Base-by-base conservation (phyloP, 768 basidiomycete species). In the Pulveroboletus sp. region DNA sequence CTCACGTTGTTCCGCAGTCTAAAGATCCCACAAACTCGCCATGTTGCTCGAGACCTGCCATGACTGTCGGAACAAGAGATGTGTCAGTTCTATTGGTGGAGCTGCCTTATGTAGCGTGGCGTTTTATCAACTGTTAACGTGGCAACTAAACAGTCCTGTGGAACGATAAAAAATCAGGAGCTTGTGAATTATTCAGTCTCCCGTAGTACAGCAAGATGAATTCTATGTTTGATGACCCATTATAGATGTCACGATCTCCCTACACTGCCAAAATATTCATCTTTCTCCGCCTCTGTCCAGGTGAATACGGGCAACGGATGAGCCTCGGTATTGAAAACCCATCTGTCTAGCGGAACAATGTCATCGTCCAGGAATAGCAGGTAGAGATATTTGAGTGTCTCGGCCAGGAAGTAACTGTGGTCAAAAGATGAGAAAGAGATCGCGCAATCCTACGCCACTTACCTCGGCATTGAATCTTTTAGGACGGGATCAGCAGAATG, bases 1-100 rank as follows among this genome's bases (percentile, higher is more conserved):
- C 89, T 65, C 60, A 93, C 92, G 93, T 96, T 42, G 93, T 96
- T 34, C 93, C 93, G 63, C 93, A 95, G 69, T 96, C 93, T 51
- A 96, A 75, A 43, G 91, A 90, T 47, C 91, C 93, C 37, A 96
- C 85, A 67, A 95, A 93, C 64, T 93, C 84, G 51, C 83, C 84
- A n/a, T n/a, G n/a, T 59, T 80, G 77, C 60, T 79, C 83, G 44
- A 76, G 70, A 38, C 44, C 40, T 14, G 62, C 38, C 73, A 76
- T 74, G 50, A 23, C 30, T 8, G 50, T 40, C 22, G 4, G 22
- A 35, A 36, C 1, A 22, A 52, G 42, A 3, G 19, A 50, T 23
- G 10, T 29, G 12, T 29, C 27, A 11, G 34, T 9, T n/a, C 20
- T 34, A 16, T 29, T 19, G 27, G 27, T 20, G 42, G 42, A 38